These are phyloP conservation scores for Tardiomyces digboiensis DNA, from an alignment of 1,139 yeast genomes.

Conservation along the genomic window DNA sequence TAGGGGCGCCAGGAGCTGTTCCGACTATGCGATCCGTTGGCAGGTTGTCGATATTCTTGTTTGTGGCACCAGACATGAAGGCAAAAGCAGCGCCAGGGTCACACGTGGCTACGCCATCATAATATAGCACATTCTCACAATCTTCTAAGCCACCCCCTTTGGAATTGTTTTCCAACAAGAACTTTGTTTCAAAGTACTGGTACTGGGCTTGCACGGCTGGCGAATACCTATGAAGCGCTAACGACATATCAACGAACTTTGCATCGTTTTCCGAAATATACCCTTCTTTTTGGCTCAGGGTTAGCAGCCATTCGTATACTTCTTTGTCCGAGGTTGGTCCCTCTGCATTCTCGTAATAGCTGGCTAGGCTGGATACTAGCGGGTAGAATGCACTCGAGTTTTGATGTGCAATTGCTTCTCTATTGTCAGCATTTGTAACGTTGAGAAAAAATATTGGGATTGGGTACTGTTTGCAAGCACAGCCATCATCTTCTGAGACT, in stretches of 20 bases:
- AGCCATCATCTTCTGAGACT: no score
- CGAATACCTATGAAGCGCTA: conserved; percentile 43
- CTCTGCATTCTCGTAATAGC: conserved; percentile 22
- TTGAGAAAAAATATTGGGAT: background rate
- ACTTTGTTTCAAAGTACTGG: conserved; percentile 35
- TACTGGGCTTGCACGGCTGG: conserved; percentile 62
- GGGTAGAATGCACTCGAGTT: conserved; percentile 42
- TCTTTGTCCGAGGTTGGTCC: conserved; percentile 28
- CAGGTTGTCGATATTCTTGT: conserved; percentile 24
- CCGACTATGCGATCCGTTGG: conserved; percentile 57
- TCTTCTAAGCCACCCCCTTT: conserved; percentile 19
- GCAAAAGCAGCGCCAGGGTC: conserved; percentile 63
- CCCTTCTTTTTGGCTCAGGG: conserved; percentile 21
- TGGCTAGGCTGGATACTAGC: conserved; percentile 32
- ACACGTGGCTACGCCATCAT: conserved; percentile 44
- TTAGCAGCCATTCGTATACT: conserved; percentile 31
- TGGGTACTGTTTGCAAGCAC: background rate
- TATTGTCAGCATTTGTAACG: background rate
- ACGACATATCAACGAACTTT: conserved; percentile 39
- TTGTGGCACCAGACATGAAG: conserved; percentile 34
- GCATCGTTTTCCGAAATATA: conserved; percentile 14
- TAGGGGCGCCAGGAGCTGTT: conserved; percentile 29
- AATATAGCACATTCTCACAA: conserved; percentile 42
- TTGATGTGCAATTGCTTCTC: conserved; percentile 43
- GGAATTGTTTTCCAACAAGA: conserved; percentile 23